These are phyloP conservation scores for Alternaria atra DNA, from an alignment of 2,329 filamentous ascomycete genomes.

Conservation along the genomic window DNA sequence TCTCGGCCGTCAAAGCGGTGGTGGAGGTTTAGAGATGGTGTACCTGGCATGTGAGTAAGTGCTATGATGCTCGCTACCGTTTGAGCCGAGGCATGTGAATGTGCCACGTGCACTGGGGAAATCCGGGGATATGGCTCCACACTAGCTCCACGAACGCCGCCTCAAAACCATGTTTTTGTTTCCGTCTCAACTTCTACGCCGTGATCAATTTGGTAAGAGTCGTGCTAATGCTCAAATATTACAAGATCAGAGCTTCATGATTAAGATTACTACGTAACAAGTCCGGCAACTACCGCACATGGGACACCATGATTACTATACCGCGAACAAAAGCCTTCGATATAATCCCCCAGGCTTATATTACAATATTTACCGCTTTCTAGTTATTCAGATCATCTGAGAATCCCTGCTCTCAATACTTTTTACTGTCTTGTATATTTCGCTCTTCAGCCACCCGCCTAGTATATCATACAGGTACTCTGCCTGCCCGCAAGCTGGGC, in stretches of 20 bases:
- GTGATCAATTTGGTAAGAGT: too few relatives aligned
- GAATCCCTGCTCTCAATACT: constrained; percentile 31
- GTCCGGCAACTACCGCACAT: neutral
- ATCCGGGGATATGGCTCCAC: constrained; percentile 20
- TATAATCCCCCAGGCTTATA: neutral
- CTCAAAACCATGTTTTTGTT: neutral
- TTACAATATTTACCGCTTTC: neutral
- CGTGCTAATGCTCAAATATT: too few relatives aligned
- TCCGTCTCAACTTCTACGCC: neutral
- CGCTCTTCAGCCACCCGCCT: constrained; percentile 45
- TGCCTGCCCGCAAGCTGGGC: constrained; percentile 31
- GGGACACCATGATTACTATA: neutral
- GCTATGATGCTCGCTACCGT: constrained; percentile 16
- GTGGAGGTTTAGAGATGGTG: constrained; percentile 13
- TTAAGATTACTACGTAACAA: neutral
- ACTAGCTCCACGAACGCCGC: neutral
- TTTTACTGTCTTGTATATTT: constrained; percentile 39
- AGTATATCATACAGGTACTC: constrained; percentile 44
- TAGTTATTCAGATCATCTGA: neutral
- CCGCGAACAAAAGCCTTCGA: neutral
- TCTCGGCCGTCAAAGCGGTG: constrained; percentile 21
- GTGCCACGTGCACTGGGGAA: constrained; percentile 26
- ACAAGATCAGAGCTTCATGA: accelerated
- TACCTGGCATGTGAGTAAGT: constrained; percentile 30
- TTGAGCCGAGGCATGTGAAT: constrained; percentile 41